Percentiles rank a stretch among this genome's conserved stretches.
Conservation (phyloP, 148 eudicot species). For the Limonium bicolor region DNA sequence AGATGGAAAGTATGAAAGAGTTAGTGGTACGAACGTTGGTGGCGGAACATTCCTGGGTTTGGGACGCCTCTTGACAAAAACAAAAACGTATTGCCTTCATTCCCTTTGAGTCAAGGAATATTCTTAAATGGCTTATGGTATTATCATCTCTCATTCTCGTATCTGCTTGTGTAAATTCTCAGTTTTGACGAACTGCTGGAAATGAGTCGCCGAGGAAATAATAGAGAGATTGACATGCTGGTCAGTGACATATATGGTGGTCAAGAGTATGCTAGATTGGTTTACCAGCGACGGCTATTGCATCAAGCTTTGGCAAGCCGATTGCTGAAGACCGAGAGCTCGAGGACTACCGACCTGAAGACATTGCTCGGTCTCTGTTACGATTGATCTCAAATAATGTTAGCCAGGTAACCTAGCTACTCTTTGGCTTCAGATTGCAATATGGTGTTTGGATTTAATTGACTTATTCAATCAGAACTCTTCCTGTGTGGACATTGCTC, state of each 20-base stretch:
- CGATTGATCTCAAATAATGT: slow-evolving; percentile 86
- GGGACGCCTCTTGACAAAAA: slow-evolving; percentile 73
- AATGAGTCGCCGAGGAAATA: slow-evolving; percentile 70
- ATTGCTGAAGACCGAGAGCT: slow-evolving; percentile 57
- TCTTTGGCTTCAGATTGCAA: too few relatives aligned
- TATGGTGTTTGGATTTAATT: too few relatives aligned
- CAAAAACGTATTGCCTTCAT: slow-evolving; percentile 45
- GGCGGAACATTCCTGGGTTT: slow-evolving; percentile 94
- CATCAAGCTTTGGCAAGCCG: slow-evolving; percentile 89
- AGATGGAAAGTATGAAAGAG: slow-evolving; percentile 64
- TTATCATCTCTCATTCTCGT: not conserved
- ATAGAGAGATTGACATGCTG: slow-evolving; percentile 89
- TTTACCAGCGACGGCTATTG: slow-evolving; percentile 73
- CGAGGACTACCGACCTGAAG: slow-evolving; percentile 66
- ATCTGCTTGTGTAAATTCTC: slow-evolving; percentile 5
- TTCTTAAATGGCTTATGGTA: not conserved
- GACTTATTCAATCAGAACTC: too few relatives aligned
- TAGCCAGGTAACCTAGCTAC: slow-evolving; percentile 86
- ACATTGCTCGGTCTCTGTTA: slow-evolving; percentile 62
- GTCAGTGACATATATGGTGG: slow-evolving; percentile 95
- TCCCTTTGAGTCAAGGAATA: not conserved
- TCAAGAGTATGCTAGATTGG: slow-evolving; percentile 76
- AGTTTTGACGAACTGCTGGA: slow-evolving; percentile 92
- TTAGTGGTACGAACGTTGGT: slow-evolving; percentile 90
- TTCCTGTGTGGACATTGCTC: too few relatives aligned